Evolutionary conservation across 2,329 filamentous ascomycete genomes (phyloP), one percentile per base, ranked within the genome.

Genomic region (Nemania sp.): DNA sequence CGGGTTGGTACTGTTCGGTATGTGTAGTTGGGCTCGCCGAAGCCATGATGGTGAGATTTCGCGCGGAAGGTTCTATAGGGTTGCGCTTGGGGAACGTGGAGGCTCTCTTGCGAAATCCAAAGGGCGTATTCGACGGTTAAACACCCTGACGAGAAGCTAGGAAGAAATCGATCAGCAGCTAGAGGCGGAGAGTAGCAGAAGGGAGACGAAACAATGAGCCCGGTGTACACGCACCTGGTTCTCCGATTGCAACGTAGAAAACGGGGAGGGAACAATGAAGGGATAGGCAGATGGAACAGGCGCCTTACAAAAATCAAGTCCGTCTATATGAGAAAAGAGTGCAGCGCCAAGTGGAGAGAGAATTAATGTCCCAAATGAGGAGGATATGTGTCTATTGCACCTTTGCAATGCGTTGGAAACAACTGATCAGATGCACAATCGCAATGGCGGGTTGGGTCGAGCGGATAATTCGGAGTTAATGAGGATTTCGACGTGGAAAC

Each of bases 11-110:
- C 64, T 75, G 73, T 55, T 77, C 74, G 61, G 66, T 72, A 65
- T 75, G 72, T 67, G 68, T 70, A 66, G 75, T 71, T 68, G 72
- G 80, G 71, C 80, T 80, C 80, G 82, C 83, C 68, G 80, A 80
- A 68, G 80, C 77, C 80, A 83, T 83, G 66, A 54, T 74, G 65
- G 54, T 60, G 68, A 49, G 52, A 23, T 34, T 26, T 40, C n/a
- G 26, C 31, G 40, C 52, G 37, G n/a, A n/a, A n/a, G 52, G 51
- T 39, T 33, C 50, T 45, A 40, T 12, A 55, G 43, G 34, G 49
- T 54, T 47, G 56, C 49, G 57, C 57, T 57, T 42, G 39, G 46
- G 26, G 37, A 43, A 24, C 44, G 40, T 44, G 46, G 37, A 36
- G 36, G 51, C 47, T 37, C 31, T 49, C 36, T 53, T 37, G 46